Evolutionary conservation across 192 early-diverging fungal species (phyloP).

Genomic region (Coemansia sp.): DNA sequence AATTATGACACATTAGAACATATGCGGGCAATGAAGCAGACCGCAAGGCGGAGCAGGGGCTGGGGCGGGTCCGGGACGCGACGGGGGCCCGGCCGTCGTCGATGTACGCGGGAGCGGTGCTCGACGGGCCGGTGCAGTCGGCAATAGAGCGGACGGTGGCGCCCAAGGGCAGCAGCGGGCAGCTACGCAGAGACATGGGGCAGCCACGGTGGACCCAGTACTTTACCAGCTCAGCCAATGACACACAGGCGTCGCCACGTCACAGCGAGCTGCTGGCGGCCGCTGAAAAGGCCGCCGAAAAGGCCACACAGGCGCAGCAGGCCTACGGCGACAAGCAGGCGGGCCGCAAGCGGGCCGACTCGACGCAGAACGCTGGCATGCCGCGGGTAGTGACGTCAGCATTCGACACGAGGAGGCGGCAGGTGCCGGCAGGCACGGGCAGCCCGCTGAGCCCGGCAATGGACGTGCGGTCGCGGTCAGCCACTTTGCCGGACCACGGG

Average conservation of each 20-base stretch:
- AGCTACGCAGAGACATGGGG: conserved; percentile 10
- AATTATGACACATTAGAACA: too few species aligned
- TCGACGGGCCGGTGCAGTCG: conserved; percentile 38
- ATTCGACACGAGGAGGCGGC: conserved; percentile 20
- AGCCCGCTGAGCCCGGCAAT: conserved; percentile 12
- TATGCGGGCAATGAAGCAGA: too few species aligned
- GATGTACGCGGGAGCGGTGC: conserved; percentile 29
- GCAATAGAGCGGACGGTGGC: conserved; percentile 38
- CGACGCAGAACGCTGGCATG: conserved; percentile 2
- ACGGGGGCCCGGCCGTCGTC: conserved; percentile 29
- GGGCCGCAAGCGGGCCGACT: too few species aligned
- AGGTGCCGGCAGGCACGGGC: conserved; percentile 2
- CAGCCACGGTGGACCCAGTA: conserved; percentile 43
- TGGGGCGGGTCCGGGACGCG: conserved; percentile 25
- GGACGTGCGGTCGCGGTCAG: conserved; percentile 38
- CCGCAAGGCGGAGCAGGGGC: background rate
- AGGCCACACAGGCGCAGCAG: conserved; percentile 6
- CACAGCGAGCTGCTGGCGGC: background rate
- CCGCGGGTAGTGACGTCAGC: conserved; percentile 14
- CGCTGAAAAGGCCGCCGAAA: background rate
- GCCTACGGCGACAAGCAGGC: background rate
- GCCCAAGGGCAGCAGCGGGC: conserved; percentile 10
- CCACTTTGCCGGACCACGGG: conserved; percentile 36
- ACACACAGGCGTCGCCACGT: conserved; percentile 8
- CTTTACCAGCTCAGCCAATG: conserved; percentile 36